A percentile compares a stretch with the other conserved stretches of the same genome.
These are phyloP conservation scores for Globisporangium emineosum DNA, from an alignment of 352 stramenopile species.

Conservation along the genomic window DNA sequence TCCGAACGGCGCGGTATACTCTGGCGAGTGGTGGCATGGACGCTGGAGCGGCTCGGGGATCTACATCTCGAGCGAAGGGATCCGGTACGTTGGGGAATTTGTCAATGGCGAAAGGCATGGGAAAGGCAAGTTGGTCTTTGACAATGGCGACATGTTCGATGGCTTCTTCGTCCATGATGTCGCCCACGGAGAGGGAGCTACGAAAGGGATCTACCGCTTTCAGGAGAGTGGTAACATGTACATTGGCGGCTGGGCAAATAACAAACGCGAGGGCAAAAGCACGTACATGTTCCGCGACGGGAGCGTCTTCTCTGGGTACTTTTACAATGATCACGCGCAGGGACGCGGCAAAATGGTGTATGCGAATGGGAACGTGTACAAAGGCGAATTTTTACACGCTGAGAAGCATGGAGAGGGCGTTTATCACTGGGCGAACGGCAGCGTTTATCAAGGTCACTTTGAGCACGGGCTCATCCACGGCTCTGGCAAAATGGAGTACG, in stretches of 20 bases:
- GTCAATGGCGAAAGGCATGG: constrained; percentile 55
- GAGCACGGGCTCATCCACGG: constrained; percentile 63
- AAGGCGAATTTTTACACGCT: constrained; percentile 57
- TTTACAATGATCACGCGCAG: constrained; percentile 57
- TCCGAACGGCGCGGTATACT: constrained; percentile 71
- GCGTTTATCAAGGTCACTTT: constrained; percentile 74
- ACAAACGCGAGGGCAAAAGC: constrained; percentile 71
- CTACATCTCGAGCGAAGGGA: constrained; percentile 65
- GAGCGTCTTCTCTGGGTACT: constrained; percentile 57
- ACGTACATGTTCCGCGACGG: constrained; percentile 60
- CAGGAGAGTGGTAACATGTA: constrained; percentile 63
- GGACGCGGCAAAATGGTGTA: constrained; percentile 81
- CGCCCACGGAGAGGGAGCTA: constrained; percentile 44
- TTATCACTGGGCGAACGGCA: constrained; percentile 78
- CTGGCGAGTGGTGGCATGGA: constrained; percentile 63
- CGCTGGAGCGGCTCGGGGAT: constrained; percentile 53
- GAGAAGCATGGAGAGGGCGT: constrained; percentile 62
- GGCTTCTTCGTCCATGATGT: constrained; percentile 54
- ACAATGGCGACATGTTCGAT: constrained; percentile 78
- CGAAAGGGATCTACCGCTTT: constrained; percentile 67
- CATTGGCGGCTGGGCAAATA: constrained; percentile 57
- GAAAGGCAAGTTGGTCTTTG: constrained; percentile 64
- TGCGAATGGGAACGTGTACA: constrained; percentile 82
- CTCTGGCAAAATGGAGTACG: constrained; percentile 52
- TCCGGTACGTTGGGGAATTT: constrained; percentile 68